Evolutionary conservation across 2,329 filamentous ascomycete species (phyloP).

Genomic region (Scytalidium sp.): DNA sequence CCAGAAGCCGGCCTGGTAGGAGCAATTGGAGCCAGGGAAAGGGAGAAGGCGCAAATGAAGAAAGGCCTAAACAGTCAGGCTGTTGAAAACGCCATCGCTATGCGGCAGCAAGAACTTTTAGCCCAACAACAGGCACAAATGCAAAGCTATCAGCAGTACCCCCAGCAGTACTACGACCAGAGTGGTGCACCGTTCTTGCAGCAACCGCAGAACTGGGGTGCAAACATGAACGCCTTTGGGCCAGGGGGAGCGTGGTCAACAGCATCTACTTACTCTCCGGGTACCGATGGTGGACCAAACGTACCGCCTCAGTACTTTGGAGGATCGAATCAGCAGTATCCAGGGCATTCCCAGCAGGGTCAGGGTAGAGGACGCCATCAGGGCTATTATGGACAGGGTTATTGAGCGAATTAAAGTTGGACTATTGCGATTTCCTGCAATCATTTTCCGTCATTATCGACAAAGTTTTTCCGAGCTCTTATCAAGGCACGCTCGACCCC

Average conservation of each 20-base stretch:
- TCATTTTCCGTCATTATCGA: no score
- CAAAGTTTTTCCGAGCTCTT: no score
- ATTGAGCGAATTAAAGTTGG: neutral
- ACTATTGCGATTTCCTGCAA: neutral
- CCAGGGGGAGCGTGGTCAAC: constrained; percentile 32
- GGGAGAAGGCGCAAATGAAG: constrained; percentile 70
- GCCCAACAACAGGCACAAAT: constrained; percentile 13
- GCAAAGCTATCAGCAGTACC: neutral
- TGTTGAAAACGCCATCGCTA: constrained; percentile 70
- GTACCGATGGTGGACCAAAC: constrained; percentile 1
- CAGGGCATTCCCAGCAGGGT: constrained; percentile 7
- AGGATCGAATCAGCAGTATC: constrained; percentile 10
- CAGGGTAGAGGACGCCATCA: constrained; percentile 9
- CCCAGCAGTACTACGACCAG: constrained; percentile 16
- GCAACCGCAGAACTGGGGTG: constrained; percentile 24
- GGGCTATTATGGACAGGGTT: constrained; percentile 3
- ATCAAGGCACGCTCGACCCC: no score
- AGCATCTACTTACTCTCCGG: constrained; percentile 14
- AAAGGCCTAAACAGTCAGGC: constrained; percentile 66
- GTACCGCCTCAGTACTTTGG: constrained; percentile 6
- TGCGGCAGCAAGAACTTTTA: constrained; percentile 55
- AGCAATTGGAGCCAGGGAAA: constrained; percentile 76
- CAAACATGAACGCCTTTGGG: constrained; percentile 26
- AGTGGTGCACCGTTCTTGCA: constrained; percentile 16
- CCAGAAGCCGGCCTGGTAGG: constrained; percentile 68